Evolutionary conservation across 1,284 basidiomycete species (phyloP).

Genomic region (Wallemia ichthyophaga): DNA sequence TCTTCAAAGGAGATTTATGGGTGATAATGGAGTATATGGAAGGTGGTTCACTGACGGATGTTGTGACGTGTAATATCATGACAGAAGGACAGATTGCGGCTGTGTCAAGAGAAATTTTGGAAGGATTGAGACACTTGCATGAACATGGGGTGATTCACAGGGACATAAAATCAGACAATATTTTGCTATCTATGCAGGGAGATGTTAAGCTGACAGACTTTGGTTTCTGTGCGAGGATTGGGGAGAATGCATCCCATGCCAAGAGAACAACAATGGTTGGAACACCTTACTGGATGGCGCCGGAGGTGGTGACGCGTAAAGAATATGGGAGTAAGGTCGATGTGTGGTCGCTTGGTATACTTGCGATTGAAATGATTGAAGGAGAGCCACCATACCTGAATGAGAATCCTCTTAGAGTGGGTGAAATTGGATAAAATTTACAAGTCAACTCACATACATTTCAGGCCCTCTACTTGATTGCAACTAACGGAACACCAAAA

Average conservation of each 20-base stretch:
- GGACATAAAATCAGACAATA: conserved; percentile 96
- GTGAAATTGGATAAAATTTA: conserved; percentile 4
- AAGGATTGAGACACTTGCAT: conserved; percentile 74
- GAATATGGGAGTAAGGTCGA: conserved; percentile 98
- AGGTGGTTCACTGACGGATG: conserved; percentile 61
- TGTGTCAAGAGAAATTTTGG: conserved; percentile 60
- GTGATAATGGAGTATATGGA: conserved; percentile 99
- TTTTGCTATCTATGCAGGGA: conserved; percentile 63
- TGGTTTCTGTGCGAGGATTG: conserved; percentile 93
- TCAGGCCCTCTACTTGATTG: conserved; percentile 52
- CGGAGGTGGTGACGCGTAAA: conserved; percentile 89
- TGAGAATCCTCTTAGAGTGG: conserved; percentile 80
- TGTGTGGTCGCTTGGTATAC: conserved; percentile 93
- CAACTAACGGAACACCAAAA: conserved; percentile 90
- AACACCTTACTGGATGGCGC: conserved; percentile 99
- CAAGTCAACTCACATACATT: neutral
- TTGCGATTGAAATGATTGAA: conserved; percentile 99
- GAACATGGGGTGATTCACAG: conserved; percentile 84
- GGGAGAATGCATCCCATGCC: conserved; percentile 42
- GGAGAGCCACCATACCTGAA: conserved; percentile 94
- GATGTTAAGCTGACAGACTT: conserved; percentile 98
- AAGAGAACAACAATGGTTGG: conserved; percentile 99
- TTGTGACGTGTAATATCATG: conserved; percentile 91
- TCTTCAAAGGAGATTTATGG: conserved; percentile 94
- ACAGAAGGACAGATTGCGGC: conserved; percentile 75